Conservation (phyloP, 441 rosid species). For the Rhodomyrtus psidioides region DNA sequence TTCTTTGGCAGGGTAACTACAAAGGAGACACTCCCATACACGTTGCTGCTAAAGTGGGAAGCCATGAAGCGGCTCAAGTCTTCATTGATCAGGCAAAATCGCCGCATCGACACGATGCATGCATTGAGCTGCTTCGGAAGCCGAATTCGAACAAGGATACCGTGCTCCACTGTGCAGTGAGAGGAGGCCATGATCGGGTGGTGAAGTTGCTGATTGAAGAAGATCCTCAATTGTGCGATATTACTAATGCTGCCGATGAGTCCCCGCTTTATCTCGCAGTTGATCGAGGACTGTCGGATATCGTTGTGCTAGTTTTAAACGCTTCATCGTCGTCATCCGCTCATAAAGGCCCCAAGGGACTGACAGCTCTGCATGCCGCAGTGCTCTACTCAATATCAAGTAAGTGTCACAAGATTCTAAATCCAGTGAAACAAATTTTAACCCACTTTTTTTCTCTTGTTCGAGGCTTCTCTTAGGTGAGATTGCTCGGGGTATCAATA, state of each 20-base stretch:
- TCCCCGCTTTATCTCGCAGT: too few species aligned
- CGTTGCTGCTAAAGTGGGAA: background rate
- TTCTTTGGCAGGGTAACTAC: background rate
- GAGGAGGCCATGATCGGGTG: background rate
- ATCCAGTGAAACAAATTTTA: fast-evolving
- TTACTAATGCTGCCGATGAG: background rate
- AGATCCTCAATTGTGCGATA: background rate
- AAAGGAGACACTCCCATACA: background rate
- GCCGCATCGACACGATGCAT: fast-evolving
- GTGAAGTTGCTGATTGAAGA: background rate
- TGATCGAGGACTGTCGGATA: background rate
- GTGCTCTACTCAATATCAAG: too few species aligned
- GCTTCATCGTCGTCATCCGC: background rate
- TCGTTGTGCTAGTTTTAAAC: background rate
- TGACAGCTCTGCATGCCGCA: background rate
- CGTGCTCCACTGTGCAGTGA: fast-evolving
- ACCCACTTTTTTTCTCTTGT: background rate
- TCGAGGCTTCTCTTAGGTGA: background rate
- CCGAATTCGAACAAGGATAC: background rate
- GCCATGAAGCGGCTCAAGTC: fast-evolving
- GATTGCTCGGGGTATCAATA: background rate
- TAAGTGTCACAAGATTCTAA: background rate
- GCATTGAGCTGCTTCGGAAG: background rate
- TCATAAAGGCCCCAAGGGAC: background rate
- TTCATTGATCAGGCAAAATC: background rate